Base-by-base conservation (phyloP, 2,329 filamentous ascomycete species). In the Trichoderma gracile region DNA sequence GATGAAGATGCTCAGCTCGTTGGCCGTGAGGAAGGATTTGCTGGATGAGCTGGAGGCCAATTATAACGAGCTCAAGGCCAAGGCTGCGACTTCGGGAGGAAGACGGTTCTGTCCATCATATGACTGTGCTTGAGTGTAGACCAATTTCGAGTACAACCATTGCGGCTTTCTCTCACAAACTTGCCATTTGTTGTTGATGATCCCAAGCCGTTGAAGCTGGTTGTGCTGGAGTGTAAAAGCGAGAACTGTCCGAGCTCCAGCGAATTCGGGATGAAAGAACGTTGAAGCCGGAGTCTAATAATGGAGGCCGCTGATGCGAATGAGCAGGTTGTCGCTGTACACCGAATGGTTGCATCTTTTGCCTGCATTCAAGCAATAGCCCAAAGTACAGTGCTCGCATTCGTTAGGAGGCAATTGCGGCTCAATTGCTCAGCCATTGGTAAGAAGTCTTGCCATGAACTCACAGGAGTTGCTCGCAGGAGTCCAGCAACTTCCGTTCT, bases 1-100 rank as follows among this genome's bases (percentile, higher is more conserved):
- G 5, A 67, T 71, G 21, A 71, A 69, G 47, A 70, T 70, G 0
- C 56, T 78, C 30, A 67, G 67, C 8, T 67, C 72, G 14, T 54
- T 78, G 49, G 69, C 68, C 3, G 64, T 66, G 9, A 70, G 71
- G 42, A 69, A 68, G 65, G 71, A 70, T 3, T 50, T 68, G 47
- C 54, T 75, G 66, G 66, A 69, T 50, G 63, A 70, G 56, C 38
- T 77, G 46, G 64, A 72, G 60, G 54, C 7, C n/a, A 49, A 25
- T 9, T 61, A 52, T 33, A 33, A 46, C 23, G 58, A 58, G 43
- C 27, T 65, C 50, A 52, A 21, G 14, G 43, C 43, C 21, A 54
- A 23, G 40, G 45, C 5, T 9, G 19, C 33, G 33, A 38, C 12
- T 14, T 9, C 2, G 33, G 10, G 12, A 38, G 3, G 33, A 38